Evolutionary conservation across 768 basidiomycete species (phyloP), one percentile per base, ranked within the genome.

Genomic region (Hydnomerulius pinastri): DNA sequence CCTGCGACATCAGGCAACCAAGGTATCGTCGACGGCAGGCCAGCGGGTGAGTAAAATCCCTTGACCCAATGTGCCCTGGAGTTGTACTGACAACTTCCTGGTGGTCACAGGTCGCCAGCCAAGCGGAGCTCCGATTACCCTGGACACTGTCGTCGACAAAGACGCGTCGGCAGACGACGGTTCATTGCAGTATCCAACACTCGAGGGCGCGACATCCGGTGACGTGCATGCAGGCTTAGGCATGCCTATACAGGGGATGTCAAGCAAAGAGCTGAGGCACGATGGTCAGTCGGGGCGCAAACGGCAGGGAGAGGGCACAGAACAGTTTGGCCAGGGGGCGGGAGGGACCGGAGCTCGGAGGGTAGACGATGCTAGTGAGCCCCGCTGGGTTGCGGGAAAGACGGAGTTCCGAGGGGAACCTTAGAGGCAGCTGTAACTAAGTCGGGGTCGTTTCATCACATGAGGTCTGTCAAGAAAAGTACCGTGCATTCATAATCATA

Each of bases 251-350:
- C 54, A 60, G 15, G 73, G 69, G 15, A 64, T 67, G 71, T 65
- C 64, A 27, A 71, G 65, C 57, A 56, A 58, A 35, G 73, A 75
- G 51, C 17, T 57, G 36, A 67, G 66, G 45, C 73, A 72, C 25
- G 68, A 68, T 11, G 70, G 74, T 21, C 57, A 60, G 27, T 49
- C 56, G 35, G 61, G 66, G 17, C 61, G 68, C 39, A 72, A 70
- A 47, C 55, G 53, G 9, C 57, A 59, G 13, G 48, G 48, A 30
- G 56, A 52, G 28, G 65, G 67, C 12, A 37, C 33, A 9, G 54
- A 53, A 6, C 64, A 59, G 15, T 66, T 57, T 6, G 55, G 54
- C 20, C 39, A 53, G 13, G 39, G 48, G 3, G 9, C 4, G 15
- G 39, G 12, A 12, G 42, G 21, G 15, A n/a, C 33, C 23, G 18